Evolutionary conservation across 768 basidiomycete species (phyloP), one percentile per base, ranked within the genome.

Genomic region (Tubosaeta brunneosetosa): DNA sequence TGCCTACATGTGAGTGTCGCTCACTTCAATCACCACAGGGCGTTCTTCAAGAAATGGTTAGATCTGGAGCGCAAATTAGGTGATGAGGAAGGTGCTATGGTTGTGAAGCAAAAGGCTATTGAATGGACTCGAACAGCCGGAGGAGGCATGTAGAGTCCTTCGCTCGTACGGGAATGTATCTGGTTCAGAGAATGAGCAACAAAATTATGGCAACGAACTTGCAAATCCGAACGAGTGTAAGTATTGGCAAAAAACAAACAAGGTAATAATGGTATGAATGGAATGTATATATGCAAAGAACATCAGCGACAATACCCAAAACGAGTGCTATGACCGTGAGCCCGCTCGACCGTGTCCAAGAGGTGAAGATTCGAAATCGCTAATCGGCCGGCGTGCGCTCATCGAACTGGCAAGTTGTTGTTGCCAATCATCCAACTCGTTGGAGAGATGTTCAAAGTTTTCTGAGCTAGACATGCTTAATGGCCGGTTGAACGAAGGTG

Each of bases 1-100:
- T 33, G 42, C 29, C 25, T n/a, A 6, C 19, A 7, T n/a, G 31
- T 17, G 16, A 17, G 19, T 51, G 14, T 13, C 25, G 29, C 54
- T 61, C 49, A 61, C 31, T 49, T 58, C 11, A 11, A 59, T 51
- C 53, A 47, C 52, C 22, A 52, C 27, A 94, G 91, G 72, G 82
- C 86, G 27, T 86, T 97, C 71, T 98, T 99, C 81, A 99, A 99
- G 73, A 97, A 97, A 69, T 97, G 94, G 91, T 76, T 98, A 31
- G 85, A 85, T 53, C 71, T 97, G 36, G 97, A 98, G 69, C 83
- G 81, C 59, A 80, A 83, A 59, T 72, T 94, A 53, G 97, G 95
- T 4, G 91, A 97, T 61, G 91, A 88, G 53, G 85, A 86, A 40
- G 93, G 94, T 17, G 85, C 82, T 26, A 78, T 80, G 29, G 66